Percentiles rank a stretch among this genome's conserved stretches.
These are phyloP conservation scores for Podospora pseudocomata DNA, from an alignment of 495 filamentous ascomycete species.

Conservation along the genomic window DNA sequence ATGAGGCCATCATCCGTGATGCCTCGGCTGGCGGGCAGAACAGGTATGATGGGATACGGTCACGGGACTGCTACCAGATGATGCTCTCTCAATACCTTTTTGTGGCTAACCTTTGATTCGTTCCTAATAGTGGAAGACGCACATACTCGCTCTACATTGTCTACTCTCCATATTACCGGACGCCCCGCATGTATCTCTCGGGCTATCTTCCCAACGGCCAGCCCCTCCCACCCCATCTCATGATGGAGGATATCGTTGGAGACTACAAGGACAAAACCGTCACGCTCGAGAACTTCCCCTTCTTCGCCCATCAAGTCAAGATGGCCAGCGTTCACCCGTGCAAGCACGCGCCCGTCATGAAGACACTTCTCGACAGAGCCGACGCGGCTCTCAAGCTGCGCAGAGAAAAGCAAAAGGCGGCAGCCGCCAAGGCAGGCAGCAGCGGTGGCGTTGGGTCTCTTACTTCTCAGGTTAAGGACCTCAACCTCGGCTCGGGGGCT, in stretches of 20 bases:
- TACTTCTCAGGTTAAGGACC: constrained; percentile 58
- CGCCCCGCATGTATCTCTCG: constrained; percentile 90
- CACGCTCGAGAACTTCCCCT: constrained; percentile 95
- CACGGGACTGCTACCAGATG: no score
- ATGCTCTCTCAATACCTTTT: no score
- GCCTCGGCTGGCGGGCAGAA: constrained; percentile 55
- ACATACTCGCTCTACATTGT: constrained; percentile 98
- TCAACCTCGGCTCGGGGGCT: constrained; percentile 40
- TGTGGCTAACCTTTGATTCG: neutral
- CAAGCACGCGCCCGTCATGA: constrained; percentile 96
- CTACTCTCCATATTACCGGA: constrained; percentile 94
- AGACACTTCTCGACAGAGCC: constrained; percentile 89
- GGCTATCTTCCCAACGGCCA: constrained; percentile 79
- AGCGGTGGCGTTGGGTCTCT: constrained; percentile 55
- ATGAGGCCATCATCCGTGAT: constrained; percentile 94
- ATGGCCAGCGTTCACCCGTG: constrained; percentile 94
- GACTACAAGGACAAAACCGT: constrained; percentile 99
- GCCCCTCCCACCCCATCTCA: constrained; percentile 79
- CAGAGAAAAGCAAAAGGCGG: constrained; percentile 68
- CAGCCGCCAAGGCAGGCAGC: constrained; percentile 37
- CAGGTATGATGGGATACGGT: constrained; percentile 52
- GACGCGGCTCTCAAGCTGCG: constrained; percentile 89
- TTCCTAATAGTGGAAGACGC: constrained; percentile 63
- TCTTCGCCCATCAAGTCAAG: constrained; percentile 77
- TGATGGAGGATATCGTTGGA: constrained; percentile 99